Evolutionary conservation across 108 stramenopile genomes (phyloP).

Genomic region (Skeletonema costatum): DNA sequence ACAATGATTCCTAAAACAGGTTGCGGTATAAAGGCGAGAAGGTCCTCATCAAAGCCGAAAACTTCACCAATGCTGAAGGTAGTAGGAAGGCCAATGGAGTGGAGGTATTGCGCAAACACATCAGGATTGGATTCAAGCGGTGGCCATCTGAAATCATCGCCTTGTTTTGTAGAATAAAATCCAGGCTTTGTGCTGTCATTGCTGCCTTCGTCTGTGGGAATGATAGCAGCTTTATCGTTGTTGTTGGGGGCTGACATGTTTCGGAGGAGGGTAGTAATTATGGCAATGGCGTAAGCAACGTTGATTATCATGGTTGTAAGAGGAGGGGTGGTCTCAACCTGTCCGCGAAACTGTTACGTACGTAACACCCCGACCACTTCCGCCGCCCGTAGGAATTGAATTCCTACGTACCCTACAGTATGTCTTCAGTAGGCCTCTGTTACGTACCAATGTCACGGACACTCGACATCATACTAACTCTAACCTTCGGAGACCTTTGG

Average conservation of each 20-base stretch:
- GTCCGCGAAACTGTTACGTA: no score
- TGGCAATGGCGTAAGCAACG: not conserved
- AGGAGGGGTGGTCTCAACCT: no score
- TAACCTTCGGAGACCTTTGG: no score
- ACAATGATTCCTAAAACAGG: constrained; percentile 60
- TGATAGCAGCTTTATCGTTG: constrained; percentile 31
- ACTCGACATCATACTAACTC: no score
- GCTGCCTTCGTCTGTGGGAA: constrained; percentile 38
- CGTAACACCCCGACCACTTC: no score
- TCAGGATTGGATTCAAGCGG: constrained; percentile 67
- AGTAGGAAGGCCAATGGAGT: constrained; percentile 47
- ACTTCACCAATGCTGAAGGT: constrained; percentile 53
- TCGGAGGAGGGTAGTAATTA: not conserved
- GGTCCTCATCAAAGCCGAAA: constrained; percentile 65
- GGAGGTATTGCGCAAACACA: constrained; percentile 56
- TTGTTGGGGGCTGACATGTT: not conserved
- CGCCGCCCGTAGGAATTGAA: no score
- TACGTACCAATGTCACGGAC: no score
- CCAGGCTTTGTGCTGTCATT: constrained; percentile 4
- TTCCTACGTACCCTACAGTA: no score
- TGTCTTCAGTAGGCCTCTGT: no score
- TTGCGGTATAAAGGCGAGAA: constrained; percentile 59
- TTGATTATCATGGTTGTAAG: not conserved
- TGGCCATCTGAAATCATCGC: constrained; percentile 58
- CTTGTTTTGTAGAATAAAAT: not conserved